Evolutionary conservation across 2,329 filamentous ascomycete species (phyloP).

Genomic region (Pseudogymnoascus sp.): DNA sequence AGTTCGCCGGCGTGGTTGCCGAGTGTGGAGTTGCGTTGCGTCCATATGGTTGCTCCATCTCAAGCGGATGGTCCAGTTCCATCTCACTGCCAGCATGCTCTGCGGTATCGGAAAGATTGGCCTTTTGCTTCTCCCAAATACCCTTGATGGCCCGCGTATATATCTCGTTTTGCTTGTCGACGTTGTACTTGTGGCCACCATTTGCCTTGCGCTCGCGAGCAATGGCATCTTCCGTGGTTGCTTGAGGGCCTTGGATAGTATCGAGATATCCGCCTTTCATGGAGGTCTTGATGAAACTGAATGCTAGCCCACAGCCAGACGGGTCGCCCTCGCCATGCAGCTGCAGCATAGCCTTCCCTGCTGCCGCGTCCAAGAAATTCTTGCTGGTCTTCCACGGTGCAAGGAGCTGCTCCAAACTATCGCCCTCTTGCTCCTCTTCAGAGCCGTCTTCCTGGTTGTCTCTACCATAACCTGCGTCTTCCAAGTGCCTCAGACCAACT

Average conservation of each 20-base stretch:
- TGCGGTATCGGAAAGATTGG: conserved; percentile 63
- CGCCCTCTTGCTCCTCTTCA: conserved; percentile 36
- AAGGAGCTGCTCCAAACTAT: conserved; percentile 78
- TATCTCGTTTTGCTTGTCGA: conserved; percentile 83
- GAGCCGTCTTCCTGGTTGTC: conserved; percentile 39
- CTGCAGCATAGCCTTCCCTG: conserved; percentile 93
- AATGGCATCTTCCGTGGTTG: conserved; percentile 72
- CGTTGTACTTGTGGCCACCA: conserved; percentile 94
- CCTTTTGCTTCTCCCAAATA: conserved; percentile 86
- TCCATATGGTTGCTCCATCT: conserved; percentile 47
- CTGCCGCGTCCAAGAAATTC: conserved; percentile 88
- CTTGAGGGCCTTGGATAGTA: conserved; percentile 59
- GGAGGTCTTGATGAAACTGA: conserved; percentile 94
- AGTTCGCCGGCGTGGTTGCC: conserved; percentile 50
- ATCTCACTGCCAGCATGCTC: conserved; percentile 56
- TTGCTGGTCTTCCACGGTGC: conserved; percentile 96
- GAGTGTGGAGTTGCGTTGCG: conserved; percentile 55
- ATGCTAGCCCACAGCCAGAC: conserved; percentile 84
- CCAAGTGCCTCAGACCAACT: conserved; percentile 81
- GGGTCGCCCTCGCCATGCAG: conserved; percentile 92
- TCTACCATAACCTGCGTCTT: conserved; percentile 79
- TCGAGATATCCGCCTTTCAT: conserved; percentile 97
- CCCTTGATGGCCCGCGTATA: conserved; percentile 87
- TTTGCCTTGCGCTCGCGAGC: conserved; percentile 67
- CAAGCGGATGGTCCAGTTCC: conserved; percentile 28